Evolutionary conservation across 352 stramenopile species (phyloP).

Genomic region (Phytophthora vignae): DNA sequence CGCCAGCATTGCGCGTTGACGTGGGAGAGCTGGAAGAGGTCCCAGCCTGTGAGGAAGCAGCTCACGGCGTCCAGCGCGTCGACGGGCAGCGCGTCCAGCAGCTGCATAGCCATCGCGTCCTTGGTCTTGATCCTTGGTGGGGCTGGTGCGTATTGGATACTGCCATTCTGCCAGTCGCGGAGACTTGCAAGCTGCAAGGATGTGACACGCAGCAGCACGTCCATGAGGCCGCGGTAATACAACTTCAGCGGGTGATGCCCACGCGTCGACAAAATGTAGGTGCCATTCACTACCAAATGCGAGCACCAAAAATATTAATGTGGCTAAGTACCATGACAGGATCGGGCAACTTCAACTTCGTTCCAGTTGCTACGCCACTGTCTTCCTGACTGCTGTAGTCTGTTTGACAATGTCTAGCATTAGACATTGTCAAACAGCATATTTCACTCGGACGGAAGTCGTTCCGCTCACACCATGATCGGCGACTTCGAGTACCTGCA

Average conservation of each 20-base stretch:
- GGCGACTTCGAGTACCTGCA: slow-evolving; percentile 88
- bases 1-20: slow-evolving; percentile 5
- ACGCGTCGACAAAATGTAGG: neutral
- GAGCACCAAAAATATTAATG: too few relatives aligned
- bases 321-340: too few relatives aligned
- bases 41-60: slow-evolving; percentile 15
- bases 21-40: slow-evolving; percentile 18
- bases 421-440: too few relatives aligned
- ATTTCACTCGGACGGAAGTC: neutral
- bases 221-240: slow-evolving; percentile 14
- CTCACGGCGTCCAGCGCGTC: slow-evolving; percentile 12
- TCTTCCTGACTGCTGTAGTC: too few relatives aligned
- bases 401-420: too few relatives aligned
- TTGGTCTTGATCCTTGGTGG: neutral
- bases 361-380: neutral
- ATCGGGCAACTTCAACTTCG: slow-evolving; percentile 6
- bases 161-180: neutral
- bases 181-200: slow-evolving; percentile 7
- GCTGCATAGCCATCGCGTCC: neutral
- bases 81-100: slow-evolving; percentile 1
- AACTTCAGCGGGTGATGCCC: slow-evolving; percentile 14
- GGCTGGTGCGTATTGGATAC: neutral
- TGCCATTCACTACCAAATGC: neutral
- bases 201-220: slow-evolving; percentile 12
- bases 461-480: slow-evolving; percentile 58